Evolutionary conservation across 192 early-diverging fungal species (phyloP), one percentile per base, ranked within the genome.

Genomic region (Gryganskiella cystojenkinii): DNA sequence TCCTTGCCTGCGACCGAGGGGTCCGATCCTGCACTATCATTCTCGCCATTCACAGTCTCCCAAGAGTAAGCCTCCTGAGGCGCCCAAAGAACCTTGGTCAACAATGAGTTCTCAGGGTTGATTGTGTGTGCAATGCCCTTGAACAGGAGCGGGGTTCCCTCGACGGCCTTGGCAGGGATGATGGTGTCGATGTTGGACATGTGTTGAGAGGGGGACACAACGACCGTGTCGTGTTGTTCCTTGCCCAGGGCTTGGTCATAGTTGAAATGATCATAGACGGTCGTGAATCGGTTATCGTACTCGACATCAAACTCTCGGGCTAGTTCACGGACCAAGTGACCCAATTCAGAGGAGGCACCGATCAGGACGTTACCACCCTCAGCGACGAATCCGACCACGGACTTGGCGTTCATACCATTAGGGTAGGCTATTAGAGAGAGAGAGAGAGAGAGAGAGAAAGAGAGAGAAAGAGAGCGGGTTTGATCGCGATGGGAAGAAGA

Each of bases 341-440:
- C 85, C 20, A 92, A 61, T 46, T 90, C 85, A 33, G 86, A 71
- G 9, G 89, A 87, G 1, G 86, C 90, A 4, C 90, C 93, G 14
- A 96, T 55, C 5, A 99, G 43, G 33, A 98, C 75, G 76, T 98
- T 99, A 22, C 97, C 98, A 35, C 96, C 97, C 27, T 89, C 85
- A 53, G 96, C 90, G 44, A 98, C 87, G 78, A 96, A 99, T 51
- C 94, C 86, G 42, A 96, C 80, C 19, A 99, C 81, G 40, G 87
- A 68, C 19, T 74, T 83, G 13, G 90, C 81, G 27, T 61, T 80
- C 59, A 89, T 62, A 1, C 69, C 82, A 28, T 81, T 79, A 44
- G 88, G 90, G 49, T 84, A 85, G 17, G 71, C 85, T 87, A 30
- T 15, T 4, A 19, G 3, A 24, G 25, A 56, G 2, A 45, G n/a